Base-by-base conservation (phyloP, 176 grass and related monocot genomes). In the Lolium multiflorum region DNA sequence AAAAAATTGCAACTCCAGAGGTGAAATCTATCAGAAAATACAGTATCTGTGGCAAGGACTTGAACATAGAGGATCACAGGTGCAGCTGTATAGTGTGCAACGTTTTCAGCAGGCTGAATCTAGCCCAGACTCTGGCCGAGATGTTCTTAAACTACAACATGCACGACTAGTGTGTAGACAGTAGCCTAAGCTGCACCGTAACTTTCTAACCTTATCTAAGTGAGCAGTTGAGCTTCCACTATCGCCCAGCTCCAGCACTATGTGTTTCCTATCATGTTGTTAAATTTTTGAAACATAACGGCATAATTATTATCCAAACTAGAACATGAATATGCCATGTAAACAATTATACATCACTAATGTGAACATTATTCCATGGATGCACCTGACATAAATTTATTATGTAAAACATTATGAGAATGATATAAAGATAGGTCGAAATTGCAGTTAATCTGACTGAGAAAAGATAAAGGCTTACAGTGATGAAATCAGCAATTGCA, bases 401-500 rank as follows among this genome's bases (percentile, higher is more conserved):
- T 4, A 28, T 39, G 8, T 63, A 61, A 44, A 17, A 62, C 2
- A 55, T 46, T 48, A 81, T 54, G 43, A 68, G 44, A 25, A 49
- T 38, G 18, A 9, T 73, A 26, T 20, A 74, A 79, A 82, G 10
- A 41, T 71, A 37, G 63, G 46, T 20, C 71, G 14, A 76, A 84
- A 77, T 81, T 84, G 56, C 15, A 61, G 13, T 76, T 73, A 13
- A 73, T 8, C 11, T 6, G 25, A 38, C 35, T 9, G 10, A 82
- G 8, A 51, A 46, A 31, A 52, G 18, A 64, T 38, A 68, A 24
- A 14, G 10, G 60, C 94, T 96, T 98, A 98, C 97, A 88, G 58
- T 87, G 21, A 98, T 91, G 57, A 71, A 89, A 88, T 98, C 94
- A 81, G 92, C 97, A 87, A 98, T 88, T 11, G 86, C 86, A 80